Evolutionary conservation across 768 basidiomycete species (phyloP), one percentile per base, ranked within the genome.

Genomic region (Dentipellis fragilis): DNA sequence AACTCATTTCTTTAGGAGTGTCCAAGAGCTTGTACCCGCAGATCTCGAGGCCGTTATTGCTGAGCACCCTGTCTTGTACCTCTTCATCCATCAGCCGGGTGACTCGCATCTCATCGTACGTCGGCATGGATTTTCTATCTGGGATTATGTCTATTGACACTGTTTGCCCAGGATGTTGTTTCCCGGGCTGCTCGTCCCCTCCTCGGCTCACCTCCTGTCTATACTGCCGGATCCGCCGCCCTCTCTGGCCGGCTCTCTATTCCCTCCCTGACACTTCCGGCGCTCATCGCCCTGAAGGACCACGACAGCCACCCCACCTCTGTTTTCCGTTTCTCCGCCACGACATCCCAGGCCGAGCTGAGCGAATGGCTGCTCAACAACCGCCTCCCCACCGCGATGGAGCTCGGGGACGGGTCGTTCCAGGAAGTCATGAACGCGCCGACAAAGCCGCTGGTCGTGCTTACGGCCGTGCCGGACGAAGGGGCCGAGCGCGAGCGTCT

Each of bases 371-470:
- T 93, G 16, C 66, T 83, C 2, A 66, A 72, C 0, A 79, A 96
- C 67, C 82, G 85, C 34, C 79, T 92, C 21, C 90, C 92, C 0
- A 80, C 82, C 1, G 72, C 81, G 10, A 64, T 84, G 17, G 88
- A 95, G 68, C 80, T 97, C 47, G 82, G 80, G 17, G 79, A 83
- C 42, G 84, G 84, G 51, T 84, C 85, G 3, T 96, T 93, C 76
- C 84, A 89, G 60, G 78, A 76, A 10, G 80, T 96, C 45, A 94
- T 97, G 91, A 85, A 87, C 51, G 83, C 86, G 10, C 80, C 83
- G 0, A 78, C 85, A 22, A 67, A 73, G 4, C 88, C 91, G 0
- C 76, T 92, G 11, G 89, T 97, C 2, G 85, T 93, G 6, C 78
- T 98, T 51, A 85, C 77, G 12, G 80, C 81, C 2, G 74, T 76